Conservation (phyloP, 768 basidiomycete species). For the Hortiboletus flavorubellus region DNA sequence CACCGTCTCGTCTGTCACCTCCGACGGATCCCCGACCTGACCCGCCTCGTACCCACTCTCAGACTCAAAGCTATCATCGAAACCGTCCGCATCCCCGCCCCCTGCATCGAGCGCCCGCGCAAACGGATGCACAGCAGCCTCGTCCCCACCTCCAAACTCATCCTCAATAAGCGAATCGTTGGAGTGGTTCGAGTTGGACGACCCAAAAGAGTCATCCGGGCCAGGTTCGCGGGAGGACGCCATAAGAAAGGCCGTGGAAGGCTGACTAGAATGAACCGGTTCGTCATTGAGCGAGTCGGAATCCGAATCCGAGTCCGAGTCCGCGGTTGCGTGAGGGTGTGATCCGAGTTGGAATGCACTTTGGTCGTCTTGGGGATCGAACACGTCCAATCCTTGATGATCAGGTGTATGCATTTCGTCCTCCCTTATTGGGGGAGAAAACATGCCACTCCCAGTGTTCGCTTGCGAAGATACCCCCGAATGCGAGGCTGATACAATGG, state of each 20-base stretch:
- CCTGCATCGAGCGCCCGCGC: conserved; percentile 35
- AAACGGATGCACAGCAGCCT: conserved; percentile 58
- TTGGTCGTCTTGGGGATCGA: conserved; percentile 28
- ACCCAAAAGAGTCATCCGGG: conserved; percentile 36
- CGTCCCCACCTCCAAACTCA: conserved; percentile 33
- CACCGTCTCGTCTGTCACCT: conserved; percentile 58
- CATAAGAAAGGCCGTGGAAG: conserved; percentile 71
- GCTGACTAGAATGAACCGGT: conserved; percentile 56
- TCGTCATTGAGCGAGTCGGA: conserved; percentile 57
- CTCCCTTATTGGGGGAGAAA: not conserved
- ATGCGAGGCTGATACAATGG: conserved; percentile 12
- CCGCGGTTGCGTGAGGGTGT: conserved; percentile 13
- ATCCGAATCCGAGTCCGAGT: conserved; percentile 42
- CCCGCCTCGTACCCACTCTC: conserved; percentile 33
- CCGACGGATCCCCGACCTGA: conserved; percentile 16
- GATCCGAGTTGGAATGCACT: conserved; percentile 12
- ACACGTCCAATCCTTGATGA: conserved; percentile 20
- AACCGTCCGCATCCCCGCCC: conserved; percentile 39
- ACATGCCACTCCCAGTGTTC: not conserved
- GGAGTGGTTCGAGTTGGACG: conserved; percentile 58
- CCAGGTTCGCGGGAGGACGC: conserved; percentile 38
- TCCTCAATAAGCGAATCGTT: conserved; percentile 54
- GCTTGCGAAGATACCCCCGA: conserved; percentile 8
- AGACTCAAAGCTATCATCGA: conserved; percentile 54
- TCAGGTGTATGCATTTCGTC: conserved; percentile 23